These are phyloP conservation scores for Fusarium verrucosum DNA, from an alignment of 2,329 filamentous ascomycete genomes.

Conservation along the genomic window DNA sequence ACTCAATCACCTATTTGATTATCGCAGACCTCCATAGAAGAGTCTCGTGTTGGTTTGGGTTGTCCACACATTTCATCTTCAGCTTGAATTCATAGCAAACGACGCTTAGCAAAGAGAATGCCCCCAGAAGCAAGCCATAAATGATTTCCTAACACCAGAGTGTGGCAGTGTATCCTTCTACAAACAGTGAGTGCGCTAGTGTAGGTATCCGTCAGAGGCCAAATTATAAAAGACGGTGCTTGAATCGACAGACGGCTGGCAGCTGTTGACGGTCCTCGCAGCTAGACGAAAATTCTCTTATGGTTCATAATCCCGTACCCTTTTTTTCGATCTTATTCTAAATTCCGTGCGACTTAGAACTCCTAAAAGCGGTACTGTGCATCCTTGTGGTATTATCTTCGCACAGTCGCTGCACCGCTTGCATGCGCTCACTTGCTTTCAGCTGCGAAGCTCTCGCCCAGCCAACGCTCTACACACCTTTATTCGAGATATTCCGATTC, in stretches of 20 bases:
- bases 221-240: conserved; percentile 23
- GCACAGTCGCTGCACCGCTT: conserved; percentile 19
- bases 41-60: neutral
- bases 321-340: conserved; percentile 11
- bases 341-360: conserved; percentile 27
- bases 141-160: neutral
- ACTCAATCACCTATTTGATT: neutral
- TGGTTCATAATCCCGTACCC: conserved; percentile 30
- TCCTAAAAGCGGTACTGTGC: conserved; percentile 25
- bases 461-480: conserved; percentile 4
- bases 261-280: conserved; percentile 33
- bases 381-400: conserved; percentile 21
- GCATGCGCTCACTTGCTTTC: conserved; percentile 24
- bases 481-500: neutral
- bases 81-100: neutral
- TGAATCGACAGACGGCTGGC: conserved; percentile 30
- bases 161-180: neutral
- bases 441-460: conserved; percentile 1
- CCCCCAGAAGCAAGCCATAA: neutral
- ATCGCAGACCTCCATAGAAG: neutral
- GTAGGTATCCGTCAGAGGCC: conserved; percentile 22
- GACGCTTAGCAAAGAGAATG: neutral
- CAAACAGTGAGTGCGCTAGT: conserved; percentile 9
- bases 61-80: neutral
- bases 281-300: neutral